Evolutionary conservation across 2,329 filamentous ascomycete species (phyloP), one percentile per base, ranked within the genome.

Genomic region (Truncatella angustata): DNA sequence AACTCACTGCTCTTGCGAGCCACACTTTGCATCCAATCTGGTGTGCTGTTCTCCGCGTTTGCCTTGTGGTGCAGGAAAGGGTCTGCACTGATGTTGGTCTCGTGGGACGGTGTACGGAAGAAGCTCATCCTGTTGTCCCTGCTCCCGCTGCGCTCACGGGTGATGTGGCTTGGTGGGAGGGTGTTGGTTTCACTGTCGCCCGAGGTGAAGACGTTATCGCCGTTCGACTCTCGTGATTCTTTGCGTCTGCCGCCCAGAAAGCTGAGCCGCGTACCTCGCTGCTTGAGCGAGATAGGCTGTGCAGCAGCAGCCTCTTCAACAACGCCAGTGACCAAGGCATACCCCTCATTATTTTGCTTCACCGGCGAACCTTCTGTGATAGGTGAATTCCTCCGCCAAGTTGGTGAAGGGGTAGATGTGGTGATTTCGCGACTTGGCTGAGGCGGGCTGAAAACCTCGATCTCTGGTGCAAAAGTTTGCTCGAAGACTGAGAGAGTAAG

Each of bases 381-480:
- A 66, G 57, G 68, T 53, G 53, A 73, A 34, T n/a, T 65, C 56
- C 30, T 67, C 62, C 23, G 68, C 69, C 35, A 71, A 57, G 55
- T 73, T 44, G 77, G 70, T 10, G 77, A 73, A 37, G 74, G 60
- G 10, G 73, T 70, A 49, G 69, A 67, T n/a, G 70, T 65, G 4
- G 65, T 59, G 4, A 62, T 67, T 16, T 77, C 74, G 14, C 72
- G 71, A 5, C 64, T 61, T 4, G 70, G 69, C 45, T 74, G 76
- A 2, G 73, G 73, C 10, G 80, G 81, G 2, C 80, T 77, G 58
- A 90, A 82, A 32, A 84, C 74, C 12, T 79, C 76, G 32, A 90
- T 80, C 64, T 90, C 87, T 0, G 82, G 77, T 0, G 83, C 83
- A 63, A 87, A 88, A 0, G 79, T 84, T 14, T 65, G 68, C 63